A percentile compares a stretch with the other conserved stretches of the same genome.
Evolutionary conservation across 164 flowering plant species (phyloP).

Genomic region (Pachysandra terminalis): DNA sequence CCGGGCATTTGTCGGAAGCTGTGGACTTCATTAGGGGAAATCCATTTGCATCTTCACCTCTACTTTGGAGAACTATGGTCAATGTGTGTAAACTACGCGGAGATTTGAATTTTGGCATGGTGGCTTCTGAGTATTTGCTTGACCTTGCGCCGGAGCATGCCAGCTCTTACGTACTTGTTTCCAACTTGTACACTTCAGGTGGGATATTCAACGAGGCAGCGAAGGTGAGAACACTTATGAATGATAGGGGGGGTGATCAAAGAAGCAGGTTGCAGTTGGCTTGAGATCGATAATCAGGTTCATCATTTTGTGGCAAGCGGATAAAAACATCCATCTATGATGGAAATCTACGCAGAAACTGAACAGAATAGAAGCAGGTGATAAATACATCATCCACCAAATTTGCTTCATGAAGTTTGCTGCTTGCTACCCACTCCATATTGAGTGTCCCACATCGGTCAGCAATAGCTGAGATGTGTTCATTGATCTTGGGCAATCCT

Average conservation of each 20-base stretch:
- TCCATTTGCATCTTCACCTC: slow-evolving; percentile 21
- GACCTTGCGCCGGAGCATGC: slow-evolving; percentile 13
- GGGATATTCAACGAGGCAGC: slow-evolving; percentile 30
- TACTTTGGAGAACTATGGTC: slow-evolving; percentile 21
- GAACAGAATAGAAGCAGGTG: neutral
- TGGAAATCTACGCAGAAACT: slow-evolving; percentile 16
- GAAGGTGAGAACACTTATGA: slow-evolving; percentile 27
- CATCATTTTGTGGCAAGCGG: slow-evolving; percentile 27
- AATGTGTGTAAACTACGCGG: slow-evolving; percentile 25
- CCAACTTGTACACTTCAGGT: slow-evolving; percentile 14
- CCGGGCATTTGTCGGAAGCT: slow-evolving; percentile 25
- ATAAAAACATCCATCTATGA: slow-evolving; percentile 14
- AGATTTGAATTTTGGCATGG: slow-evolving; percentile 18
- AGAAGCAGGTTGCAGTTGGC: slow-evolving; percentile 33
- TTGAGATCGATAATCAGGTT: slow-evolving; percentile 21
- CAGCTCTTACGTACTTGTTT: slow-evolving; percentile 16
- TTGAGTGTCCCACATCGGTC: too few species aligned
- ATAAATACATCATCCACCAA: too few species aligned
- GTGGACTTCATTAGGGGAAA: slow-evolving; percentile 24
- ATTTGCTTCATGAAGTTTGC: too few species aligned
- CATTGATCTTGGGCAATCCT: too few species aligned
- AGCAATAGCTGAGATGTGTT: too few species aligned
- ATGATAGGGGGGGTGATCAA: slow-evolving; percentile 26
- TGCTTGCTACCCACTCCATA: too few species aligned
- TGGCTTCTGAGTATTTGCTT: slow-evolving; percentile 17